Evolutionary conservation across 139 green algal species (phyloP).

Genomic region (Micromonas commoda): DNA sequence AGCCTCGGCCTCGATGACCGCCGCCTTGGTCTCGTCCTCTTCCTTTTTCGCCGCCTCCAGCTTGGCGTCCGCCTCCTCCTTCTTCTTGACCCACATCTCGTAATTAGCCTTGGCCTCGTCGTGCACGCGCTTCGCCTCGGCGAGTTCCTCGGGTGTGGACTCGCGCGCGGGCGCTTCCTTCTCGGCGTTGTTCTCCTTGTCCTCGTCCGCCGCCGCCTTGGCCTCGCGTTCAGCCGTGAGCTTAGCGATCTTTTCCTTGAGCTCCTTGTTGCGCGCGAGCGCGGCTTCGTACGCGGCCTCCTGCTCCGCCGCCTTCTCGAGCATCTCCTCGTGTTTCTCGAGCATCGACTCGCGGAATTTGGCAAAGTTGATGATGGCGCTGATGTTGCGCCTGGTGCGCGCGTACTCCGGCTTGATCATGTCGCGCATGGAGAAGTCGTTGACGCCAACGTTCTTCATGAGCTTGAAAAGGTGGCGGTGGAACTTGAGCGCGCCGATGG

Average conservation of each 20-base stretch:
- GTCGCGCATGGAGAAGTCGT: conserved; percentile 81
- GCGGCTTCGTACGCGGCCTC: conserved; percentile 3
- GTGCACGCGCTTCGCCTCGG: conserved; percentile 26
- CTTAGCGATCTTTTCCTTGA: neutral
- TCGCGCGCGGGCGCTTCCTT: conserved; percentile 45
- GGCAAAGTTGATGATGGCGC: conserved; percentile 89
- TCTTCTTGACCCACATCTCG: conserved; percentile 50
- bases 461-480: conserved; percentile 56
- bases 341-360: conserved; percentile 91
- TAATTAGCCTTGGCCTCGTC: conserved; percentile 77
- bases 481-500: conserved; percentile 72
- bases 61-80: neutral
- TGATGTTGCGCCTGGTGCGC: conserved; percentile 59
- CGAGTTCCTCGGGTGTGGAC: conserved; percentile 40
- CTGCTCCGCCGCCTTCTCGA: conserved; percentile 31
- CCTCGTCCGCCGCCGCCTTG: conserved; percentile 31
- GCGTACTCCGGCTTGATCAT: conserved; percentile 77
- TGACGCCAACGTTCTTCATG: conserved; percentile 61
- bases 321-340: conserved; percentile 55
- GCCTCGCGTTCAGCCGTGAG: neutral
- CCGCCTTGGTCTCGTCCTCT: conserved; percentile 6
- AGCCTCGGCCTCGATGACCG: neutral
- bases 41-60: conserved; percentile 15
- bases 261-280: conserved; percentile 9
- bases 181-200: conserved; percentile 49